phyloP scores from a whole-genome alignment of 106 monocot genomes.

The Gastrodia elata region DNA sequence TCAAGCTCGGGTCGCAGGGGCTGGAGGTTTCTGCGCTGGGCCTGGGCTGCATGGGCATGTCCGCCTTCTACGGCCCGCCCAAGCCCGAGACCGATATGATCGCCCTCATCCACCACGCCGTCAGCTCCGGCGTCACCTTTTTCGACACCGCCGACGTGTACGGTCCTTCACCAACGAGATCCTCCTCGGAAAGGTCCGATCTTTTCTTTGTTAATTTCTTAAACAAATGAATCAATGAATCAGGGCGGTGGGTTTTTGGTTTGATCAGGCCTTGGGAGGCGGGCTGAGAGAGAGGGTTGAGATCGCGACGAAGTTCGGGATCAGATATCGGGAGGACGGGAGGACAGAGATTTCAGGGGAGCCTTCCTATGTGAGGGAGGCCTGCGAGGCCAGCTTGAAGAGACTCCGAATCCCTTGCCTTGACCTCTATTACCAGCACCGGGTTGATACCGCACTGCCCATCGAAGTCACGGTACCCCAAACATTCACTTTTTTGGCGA shows the following conservation, averaged over 20 bases:
- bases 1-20: conserved; percentile 52
- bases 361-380: conserved; percentile 44
- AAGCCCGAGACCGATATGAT: conserved; percentile 61
- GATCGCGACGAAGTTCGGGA: conserved; percentile 54
- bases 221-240: too few species aligned
- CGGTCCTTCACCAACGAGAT: conserved; percentile 53
- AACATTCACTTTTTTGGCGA: too few species aligned
- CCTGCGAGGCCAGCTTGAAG: conserved; percentile 40
- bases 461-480: conserved; percentile 63
- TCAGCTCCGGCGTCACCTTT: conserved; percentile 35
- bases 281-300: conserved; percentile 38
- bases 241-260: too few species aligned
- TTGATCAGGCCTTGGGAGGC: conserved; percentile 34
- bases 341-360: conserved; percentile 27
- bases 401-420: conserved; percentile 41
- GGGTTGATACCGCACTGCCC: conserved; percentile 38
- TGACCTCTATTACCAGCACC: conserved; percentile 61
- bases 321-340: conserved; percentile 11
- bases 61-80: conserved; percentile 40
- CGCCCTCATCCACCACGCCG: conserved; percentile 38
- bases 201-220: background rate
- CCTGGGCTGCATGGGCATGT: conserved; percentile 67
- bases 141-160: conserved; percentile 56
- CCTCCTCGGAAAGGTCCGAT: conserved; percentile 40
- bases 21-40: conserved; percentile 49